A percentile compares a stretch with the other conserved stretches of the same genome.
phyloP scores from a whole-genome alignment of 306 rosid genomes.

The Carpinus fangiana region DNA sequence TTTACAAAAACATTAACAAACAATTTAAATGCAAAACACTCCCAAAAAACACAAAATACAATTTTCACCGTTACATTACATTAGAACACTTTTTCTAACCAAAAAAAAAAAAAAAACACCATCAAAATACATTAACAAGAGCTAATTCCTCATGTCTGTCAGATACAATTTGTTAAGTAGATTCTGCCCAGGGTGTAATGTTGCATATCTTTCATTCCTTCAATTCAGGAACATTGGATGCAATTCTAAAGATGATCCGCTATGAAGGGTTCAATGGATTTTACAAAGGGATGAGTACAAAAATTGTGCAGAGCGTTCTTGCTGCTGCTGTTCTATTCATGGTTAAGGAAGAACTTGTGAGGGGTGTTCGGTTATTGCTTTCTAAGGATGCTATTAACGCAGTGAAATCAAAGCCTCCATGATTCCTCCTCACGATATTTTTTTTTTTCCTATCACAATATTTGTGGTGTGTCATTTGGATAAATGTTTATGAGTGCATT shows the following conservation, averaged over 20 bases:
- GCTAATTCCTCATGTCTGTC: background rate
- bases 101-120: too few species aligned
- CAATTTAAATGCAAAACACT: too few species aligned
- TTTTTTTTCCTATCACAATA: slow-evolving; percentile 15
- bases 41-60: too few species aligned
- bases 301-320: slow-evolving; percentile 85
- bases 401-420: slow-evolving; percentile 49
- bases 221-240: slow-evolving; percentile 82
- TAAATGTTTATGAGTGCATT: slow-evolving; percentile 12
- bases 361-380: slow-evolving; percentile 60
- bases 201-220: slow-evolving; percentile 8
- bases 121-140: too few species aligned
- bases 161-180: background rate
- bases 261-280: slow-evolving; percentile 82
- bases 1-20: too few species aligned
- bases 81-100: too few species aligned
- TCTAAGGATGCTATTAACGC: slow-evolving; percentile 37
- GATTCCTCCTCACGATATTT: slow-evolving; percentile 30
- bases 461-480: slow-evolving; percentile 13
- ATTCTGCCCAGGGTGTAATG: background rate
- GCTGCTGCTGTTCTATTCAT: slow-evolving; percentile 97
- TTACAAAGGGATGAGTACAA: slow-evolving; percentile 94
- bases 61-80: too few species aligned
- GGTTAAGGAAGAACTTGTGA: slow-evolving; percentile 92
- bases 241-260: slow-evolving; percentile 78